A percentile compares a stretch with the other conserved stretches of the same genome.
Evolutionary conservation across 2,329 filamentous ascomycete species (phyloP).

Genomic region (Aspergillus spinulosporus): DNA sequence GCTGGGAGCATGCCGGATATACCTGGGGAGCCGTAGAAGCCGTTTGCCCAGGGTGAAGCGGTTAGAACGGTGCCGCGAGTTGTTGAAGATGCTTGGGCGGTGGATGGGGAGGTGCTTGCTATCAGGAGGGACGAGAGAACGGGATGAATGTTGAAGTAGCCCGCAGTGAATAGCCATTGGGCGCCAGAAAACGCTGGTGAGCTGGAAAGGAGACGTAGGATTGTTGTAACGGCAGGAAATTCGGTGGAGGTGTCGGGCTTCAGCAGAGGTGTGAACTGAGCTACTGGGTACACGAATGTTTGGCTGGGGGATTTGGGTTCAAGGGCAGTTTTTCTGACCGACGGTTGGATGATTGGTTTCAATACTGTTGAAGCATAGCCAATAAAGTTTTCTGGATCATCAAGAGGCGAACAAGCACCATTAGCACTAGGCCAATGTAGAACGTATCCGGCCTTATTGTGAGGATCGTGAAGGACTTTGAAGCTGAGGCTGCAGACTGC

Average conservation of each 20-base stretch:
- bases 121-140: slow-evolving; percentile 78
- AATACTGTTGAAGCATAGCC: slow-evolving; percentile 67
- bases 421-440: slow-evolving; percentile 75
- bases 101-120: slow-evolving; percentile 57
- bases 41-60: slow-evolving; percentile 89
- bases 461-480: slow-evolving; percentile 62
- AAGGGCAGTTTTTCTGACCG: slow-evolving; percentile 33
- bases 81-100: slow-evolving; percentile 30
- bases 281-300: slow-evolving; percentile 80
- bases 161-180: slow-evolving; percentile 94
- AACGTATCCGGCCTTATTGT: slow-evolving; percentile 50
- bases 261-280: slow-evolving; percentile 84
- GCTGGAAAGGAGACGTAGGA: slow-evolving; percentile 67
- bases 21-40: slow-evolving; percentile 86
- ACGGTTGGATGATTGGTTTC: slow-evolving; percentile 63
- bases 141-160: slow-evolving; percentile 96
- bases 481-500: slow-evolving; percentile 81
- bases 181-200: slow-evolving; percentile 64
- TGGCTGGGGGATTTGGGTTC: slow-evolving; percentile 48
- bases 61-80: slow-evolving; percentile 79
- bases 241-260: slow-evolving; percentile 82
- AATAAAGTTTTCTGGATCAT: slow-evolving; percentile 69
- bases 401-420: slow-evolving; percentile 70
- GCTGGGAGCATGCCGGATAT: slow-evolving; percentile 87
- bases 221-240: slow-evolving; percentile 72